A percentile compares a stretch with the other conserved stretches of the same genome.
phyloP scores from a whole-genome alignment of 768 basidiomycete species.

The Rhizopogon sp. region DNA sequence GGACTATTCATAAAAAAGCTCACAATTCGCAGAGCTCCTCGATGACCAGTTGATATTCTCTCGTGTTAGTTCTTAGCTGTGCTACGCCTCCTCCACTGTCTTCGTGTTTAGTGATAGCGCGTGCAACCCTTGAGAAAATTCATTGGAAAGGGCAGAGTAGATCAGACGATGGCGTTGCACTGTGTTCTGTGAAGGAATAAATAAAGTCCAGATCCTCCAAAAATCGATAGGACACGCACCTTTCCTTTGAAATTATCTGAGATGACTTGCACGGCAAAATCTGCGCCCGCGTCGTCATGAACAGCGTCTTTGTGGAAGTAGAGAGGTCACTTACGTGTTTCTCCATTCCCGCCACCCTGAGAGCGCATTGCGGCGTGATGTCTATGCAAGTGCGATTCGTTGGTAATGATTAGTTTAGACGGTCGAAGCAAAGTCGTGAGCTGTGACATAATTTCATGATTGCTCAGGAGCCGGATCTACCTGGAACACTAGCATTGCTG shows the following conservation, averaged over 20 bases:
- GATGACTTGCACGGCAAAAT: conserved; percentile 73
- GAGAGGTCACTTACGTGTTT: conserved; percentile 66
- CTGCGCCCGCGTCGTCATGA: conserved; percentile 32
- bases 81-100: conserved; percentile 49
- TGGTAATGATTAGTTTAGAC: conserved; percentile 57
- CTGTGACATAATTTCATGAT: conserved; percentile 32
- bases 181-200: conserved; percentile 42
- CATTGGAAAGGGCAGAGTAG: conserved; percentile 65
- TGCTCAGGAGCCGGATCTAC: conserved; percentile 16
- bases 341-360: conserved; percentile 60
- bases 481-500: conserved; percentile 13
- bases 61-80: conserved; percentile 8
- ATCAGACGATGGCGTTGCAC: conserved; percentile 83
- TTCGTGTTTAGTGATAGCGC: conserved; percentile 73
- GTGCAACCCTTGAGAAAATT: conserved; percentile 68
- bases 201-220: conserved; percentile 8
- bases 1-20: not conserved
- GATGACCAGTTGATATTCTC: not conserved
- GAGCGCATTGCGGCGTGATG: conserved; percentile 81
- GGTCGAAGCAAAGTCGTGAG: conserved; percentile 60
- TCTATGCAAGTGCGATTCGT: conserved; percentile 83
- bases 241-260: conserved; percentile 72
- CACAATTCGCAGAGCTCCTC: not conserved
- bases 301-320: conserved; percentile 13
- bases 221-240: conserved; percentile 35